These are phyloP conservation scores for Talaromyces sp. DNA, from an alignment of 2,329 filamentous ascomycete species.

Conservation along the genomic window DNA sequence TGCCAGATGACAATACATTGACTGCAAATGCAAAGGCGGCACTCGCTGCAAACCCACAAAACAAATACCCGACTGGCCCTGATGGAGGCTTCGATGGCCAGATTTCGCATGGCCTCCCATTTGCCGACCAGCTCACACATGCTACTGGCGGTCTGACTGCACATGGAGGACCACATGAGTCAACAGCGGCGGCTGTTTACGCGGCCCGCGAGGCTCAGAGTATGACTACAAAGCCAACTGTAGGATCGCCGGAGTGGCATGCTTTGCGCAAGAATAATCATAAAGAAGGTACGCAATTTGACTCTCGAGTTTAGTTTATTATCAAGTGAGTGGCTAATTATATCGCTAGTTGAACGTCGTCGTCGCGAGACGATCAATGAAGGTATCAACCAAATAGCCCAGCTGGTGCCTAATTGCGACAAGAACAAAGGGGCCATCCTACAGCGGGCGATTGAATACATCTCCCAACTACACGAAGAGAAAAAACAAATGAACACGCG, in stretches of 20 bases:
- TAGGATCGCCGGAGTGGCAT: constrained; percentile 98
- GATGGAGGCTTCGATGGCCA: constrained; percentile 38
- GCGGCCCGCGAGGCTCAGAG: constrained; percentile 52
- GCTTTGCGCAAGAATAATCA: constrained; percentile 96
- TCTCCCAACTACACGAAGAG: constrained; percentile 68
- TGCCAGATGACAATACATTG: constrained; percentile 46
- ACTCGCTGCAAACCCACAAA: constrained; percentile 43
- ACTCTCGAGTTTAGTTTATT: neutral
- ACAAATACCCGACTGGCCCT: constrained; percentile 45
- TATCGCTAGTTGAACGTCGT: constrained; percentile 75
- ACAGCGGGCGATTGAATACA: constrained; percentile 89
- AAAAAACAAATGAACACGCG: constrained; percentile 42
- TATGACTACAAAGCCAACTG: constrained; percentile 69
- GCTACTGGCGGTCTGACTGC: constrained; percentile 6
- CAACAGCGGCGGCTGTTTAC: constrained; percentile 59
- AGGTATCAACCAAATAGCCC: constrained; percentile 95
- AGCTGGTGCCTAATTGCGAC: constrained; percentile 95
- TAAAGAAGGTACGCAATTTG: constrained; percentile 76
- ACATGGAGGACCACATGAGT: constrained; percentile 37
- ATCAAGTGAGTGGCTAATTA: constrained; percentile 21
- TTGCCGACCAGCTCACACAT: constrained; percentile 42
- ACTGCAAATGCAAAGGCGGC: constrained; percentile 45
- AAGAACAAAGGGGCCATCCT: constrained; percentile 99
- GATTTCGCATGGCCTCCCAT: constrained; percentile 34
- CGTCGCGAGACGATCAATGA: constrained; percentile 98